These are phyloP conservation scores for Aureobasidium vineae DNA, from an alignment of 2,329 filamentous ascomycete species.

Conservation along the genomic window DNA sequence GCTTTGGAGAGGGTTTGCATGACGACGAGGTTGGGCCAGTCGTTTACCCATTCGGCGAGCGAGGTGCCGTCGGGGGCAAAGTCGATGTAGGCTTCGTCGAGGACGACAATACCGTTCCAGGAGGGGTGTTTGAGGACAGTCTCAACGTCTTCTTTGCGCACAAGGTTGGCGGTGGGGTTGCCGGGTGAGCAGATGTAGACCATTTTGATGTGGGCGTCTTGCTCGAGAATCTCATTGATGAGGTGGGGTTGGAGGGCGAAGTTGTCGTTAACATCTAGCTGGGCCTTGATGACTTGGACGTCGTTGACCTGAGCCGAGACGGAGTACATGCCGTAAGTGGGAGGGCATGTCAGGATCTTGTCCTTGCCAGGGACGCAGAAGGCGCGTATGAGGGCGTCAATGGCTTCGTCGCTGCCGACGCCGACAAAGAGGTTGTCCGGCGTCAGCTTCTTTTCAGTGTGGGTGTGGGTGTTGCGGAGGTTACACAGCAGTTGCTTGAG, in stretches of 20 bases:
- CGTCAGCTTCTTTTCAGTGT: constrained; percentile 69
- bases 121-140: constrained; percentile 76
- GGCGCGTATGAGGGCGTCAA: constrained; percentile 87
- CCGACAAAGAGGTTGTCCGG: constrained; percentile 90
- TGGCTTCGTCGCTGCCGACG: constrained; percentile 94
- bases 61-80: constrained; percentile 78
- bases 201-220: constrained; percentile 71
- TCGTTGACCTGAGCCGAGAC: constrained; percentile 96
- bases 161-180: constrained; percentile 82
- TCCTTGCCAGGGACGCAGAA: constrained; percentile 88
- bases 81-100: constrained; percentile 97
- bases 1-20: constrained; percentile 99
- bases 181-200: constrained; percentile 92
- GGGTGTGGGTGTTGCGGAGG: constrained; percentile 79
- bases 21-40: constrained; percentile 94
- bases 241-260: constrained; percentile 73
- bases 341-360: constrained; percentile 90
- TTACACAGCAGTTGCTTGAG: constrained; percentile 85
- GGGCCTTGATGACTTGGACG: constrained; percentile 80
- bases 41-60: constrained; percentile 84
- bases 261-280: constrained; percentile 66
- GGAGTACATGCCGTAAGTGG: constrained; percentile 97
- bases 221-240: constrained; percentile 64
- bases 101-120: constrained; percentile 91
- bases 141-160: constrained; percentile 72